These are phyloP conservation scores for Melampsora larici-populina DNA, from an alignment of 1,284 basidiomycete genomes.

Conservation along the genomic window DNA sequence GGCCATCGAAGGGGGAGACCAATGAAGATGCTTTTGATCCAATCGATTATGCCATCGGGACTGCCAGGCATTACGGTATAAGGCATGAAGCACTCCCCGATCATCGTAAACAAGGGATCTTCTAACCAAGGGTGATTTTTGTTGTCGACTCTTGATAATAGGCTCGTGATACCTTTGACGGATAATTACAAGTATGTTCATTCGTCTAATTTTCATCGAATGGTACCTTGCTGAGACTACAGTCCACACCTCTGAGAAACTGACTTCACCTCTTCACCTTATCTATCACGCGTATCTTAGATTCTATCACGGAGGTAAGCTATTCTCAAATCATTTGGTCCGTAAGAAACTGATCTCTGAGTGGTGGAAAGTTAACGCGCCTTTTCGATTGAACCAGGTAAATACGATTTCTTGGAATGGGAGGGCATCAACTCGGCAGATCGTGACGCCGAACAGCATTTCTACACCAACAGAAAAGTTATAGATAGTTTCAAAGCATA, in stretches of 20 bases:
- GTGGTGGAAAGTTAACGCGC: neutral
- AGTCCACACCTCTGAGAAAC: neutral
- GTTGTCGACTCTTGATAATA: neutral
- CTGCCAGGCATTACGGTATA: conserved; percentile 34
- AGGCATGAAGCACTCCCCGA: conserved; percentile 5
- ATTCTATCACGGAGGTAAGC: conserved; percentile 38
- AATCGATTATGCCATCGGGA: conserved; percentile 37
- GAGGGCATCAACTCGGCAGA: conserved; percentile 30
- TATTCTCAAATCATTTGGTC: neutral
- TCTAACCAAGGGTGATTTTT: no score
- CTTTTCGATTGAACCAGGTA: conserved; percentile 6
- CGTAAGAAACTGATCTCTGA: neutral
- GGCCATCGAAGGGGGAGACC: conserved; percentile 34
- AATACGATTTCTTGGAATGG: conserved; percentile 29
- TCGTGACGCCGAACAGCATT: conserved; percentile 18
- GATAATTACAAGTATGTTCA: conserved; percentile 35
- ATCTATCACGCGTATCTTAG: neutral
- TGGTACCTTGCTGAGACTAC: neutral
- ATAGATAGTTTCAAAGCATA: conserved; percentile 33
- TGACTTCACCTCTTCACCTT: neutral
- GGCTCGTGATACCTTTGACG: conserved; percentile 38
- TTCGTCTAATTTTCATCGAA: neutral
- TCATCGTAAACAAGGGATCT: neutral
- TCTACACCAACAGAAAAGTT: conserved; percentile 29
- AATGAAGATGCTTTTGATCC: conserved; percentile 38